Percentiles rank a stretch among this genome's conserved stretches.
Conservation (phyloP, 495 filamentous ascomycete species). For the Aspergillus saccharolyticus region DNA sequence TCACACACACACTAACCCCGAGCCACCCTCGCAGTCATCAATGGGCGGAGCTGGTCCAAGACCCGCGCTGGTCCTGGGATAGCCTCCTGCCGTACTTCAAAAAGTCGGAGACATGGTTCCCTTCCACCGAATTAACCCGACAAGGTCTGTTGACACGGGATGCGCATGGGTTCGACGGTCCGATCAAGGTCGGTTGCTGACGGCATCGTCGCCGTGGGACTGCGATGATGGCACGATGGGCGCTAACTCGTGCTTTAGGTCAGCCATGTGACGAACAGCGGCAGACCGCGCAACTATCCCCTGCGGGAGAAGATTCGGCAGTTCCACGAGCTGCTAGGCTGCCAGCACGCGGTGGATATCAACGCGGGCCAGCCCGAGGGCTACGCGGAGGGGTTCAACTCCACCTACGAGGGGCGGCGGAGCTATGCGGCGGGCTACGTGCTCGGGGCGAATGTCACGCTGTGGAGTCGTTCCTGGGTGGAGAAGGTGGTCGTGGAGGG, state of each 20-base stretch:
- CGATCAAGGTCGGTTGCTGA: background rate
- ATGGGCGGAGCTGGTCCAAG: background rate
- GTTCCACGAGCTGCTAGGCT: background rate
- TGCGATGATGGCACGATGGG: background rate
- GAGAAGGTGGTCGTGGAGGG: background rate
- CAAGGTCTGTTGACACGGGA: background rate
- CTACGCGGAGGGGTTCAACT: slow-evolving; percentile 3
- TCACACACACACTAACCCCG: too few relatives aligned
- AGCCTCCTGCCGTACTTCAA: background rate
- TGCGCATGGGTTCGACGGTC: background rate
- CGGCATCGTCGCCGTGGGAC: too few relatives aligned
- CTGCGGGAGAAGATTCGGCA: background rate
- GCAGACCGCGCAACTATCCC: slow-evolving; percentile 1
- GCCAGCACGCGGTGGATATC: background rate
- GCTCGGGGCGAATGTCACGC: background rate
- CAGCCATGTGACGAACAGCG: slow-evolving; percentile 1
- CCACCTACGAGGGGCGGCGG: background rate
- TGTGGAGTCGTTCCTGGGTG: background rate
- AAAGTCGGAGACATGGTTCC: background rate
- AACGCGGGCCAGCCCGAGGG: background rate
- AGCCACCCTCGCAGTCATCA: background rate
- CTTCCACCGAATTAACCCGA: background rate
- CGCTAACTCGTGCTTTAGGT: background rate
- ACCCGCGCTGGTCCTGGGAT: background rate
- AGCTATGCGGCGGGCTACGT: background rate